Percentiles rank a stretch among this genome's conserved stretches.
Conservation (phyloP, 768 basidiomycete genomes). For the Hericium rajendrae region DNA sequence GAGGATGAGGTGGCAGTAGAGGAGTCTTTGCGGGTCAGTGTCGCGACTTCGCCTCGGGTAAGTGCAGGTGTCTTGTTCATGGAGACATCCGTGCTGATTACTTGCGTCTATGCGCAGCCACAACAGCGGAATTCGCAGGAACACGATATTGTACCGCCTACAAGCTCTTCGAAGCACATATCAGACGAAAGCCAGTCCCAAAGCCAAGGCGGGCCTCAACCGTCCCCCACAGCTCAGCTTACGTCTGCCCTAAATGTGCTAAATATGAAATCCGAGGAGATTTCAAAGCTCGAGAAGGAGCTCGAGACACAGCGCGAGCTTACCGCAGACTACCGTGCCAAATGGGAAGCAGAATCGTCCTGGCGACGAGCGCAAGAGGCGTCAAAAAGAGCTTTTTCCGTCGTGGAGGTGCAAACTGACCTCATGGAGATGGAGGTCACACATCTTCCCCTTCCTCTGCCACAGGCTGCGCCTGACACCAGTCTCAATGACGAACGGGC, state of each 20-base stretch:
- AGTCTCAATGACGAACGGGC: constrained; percentile 4
- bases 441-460: background rate
- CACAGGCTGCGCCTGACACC: background rate
- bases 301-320: background rate
- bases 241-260: constrained; percentile 8
- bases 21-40: background rate
- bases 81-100: no score
- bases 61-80: background rate
- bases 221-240: constrained; percentile 4
- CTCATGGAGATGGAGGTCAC: background rate
- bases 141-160: constrained; percentile 7
- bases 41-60: background rate
- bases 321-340: background rate
- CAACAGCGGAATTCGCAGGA: background rate
- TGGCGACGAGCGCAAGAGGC: background rate
- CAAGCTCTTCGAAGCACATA: background rate
- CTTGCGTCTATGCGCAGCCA: background rate
- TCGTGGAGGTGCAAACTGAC: constrained; percentile 4
- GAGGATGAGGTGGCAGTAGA: background rate
- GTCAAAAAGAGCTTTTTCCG: background rate
- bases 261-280: constrained; percentile 11
- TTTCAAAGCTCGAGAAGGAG: constrained; percentile 4
- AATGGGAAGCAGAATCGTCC: background rate
- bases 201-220: background rate
- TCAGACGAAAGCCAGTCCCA: constrained; percentile 6